Evolutionary conservation across 2,329 filamentous ascomycete genomes (phyloP).

Genomic region (Alternaria angustiovoidea): DNA sequence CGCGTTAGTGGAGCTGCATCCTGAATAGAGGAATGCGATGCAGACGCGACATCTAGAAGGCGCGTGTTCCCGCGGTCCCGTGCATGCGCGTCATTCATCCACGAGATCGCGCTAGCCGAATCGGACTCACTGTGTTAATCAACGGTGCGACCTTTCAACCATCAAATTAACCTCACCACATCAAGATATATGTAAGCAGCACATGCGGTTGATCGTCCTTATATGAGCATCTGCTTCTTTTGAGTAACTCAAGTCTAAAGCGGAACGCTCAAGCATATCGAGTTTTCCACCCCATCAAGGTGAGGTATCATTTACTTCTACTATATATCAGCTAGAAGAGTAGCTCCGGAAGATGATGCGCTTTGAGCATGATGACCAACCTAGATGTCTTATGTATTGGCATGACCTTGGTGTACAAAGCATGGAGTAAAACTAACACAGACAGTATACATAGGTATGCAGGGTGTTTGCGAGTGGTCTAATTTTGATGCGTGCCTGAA

Average conservation of each 20-base stretch:
- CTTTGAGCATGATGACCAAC: neutral
- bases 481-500: conserved; percentile 1
- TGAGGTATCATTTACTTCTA: neutral
- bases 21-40: conserved; percentile 5
- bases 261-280: neutral
- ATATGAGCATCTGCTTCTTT: neutral
- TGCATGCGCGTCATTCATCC: conserved; percentile 47
- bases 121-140: neutral
- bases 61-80: conserved; percentile 46
- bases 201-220: neutral
- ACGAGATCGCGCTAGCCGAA: conserved; percentile 27
- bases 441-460: neutral
- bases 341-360: too few relatives aligned
- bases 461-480: neutral
- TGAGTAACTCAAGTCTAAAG: neutral
- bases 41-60: conserved; percentile 15
- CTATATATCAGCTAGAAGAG: neutral
- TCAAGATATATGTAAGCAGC: neutral
- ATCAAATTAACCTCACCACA: neutral
- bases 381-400: neutral
- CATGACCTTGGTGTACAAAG: neutral
- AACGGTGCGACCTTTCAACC: neutral
- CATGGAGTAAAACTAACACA: neutral
- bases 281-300: neutral
- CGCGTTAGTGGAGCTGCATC: neutral